phyloP scores from a whole-genome alignment of 805 yeast species.

The Blastobotrys peoriensis region DNA sequence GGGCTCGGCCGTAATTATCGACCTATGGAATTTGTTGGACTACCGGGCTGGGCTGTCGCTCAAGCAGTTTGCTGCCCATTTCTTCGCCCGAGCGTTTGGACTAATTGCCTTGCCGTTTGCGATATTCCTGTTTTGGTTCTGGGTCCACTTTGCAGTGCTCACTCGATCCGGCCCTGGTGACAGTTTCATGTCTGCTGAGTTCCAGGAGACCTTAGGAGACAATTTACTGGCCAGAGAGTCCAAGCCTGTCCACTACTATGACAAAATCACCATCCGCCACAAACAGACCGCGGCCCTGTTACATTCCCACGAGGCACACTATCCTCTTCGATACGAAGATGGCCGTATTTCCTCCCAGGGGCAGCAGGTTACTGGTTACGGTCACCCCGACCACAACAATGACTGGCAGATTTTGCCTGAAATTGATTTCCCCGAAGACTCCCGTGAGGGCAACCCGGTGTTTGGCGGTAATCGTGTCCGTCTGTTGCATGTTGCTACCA shows the following conservation, averaged over 20 bases:
- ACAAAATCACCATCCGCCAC: slow-evolving; percentile 70
- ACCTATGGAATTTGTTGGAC: slow-evolving; percentile 84
- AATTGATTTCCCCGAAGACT: slow-evolving; percentile 36
- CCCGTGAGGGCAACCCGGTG: slow-evolving; percentile 43
- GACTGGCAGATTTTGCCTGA: slow-evolving; percentile 83
- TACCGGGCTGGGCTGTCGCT: slow-evolving; percentile 54
- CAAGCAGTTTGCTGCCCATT: slow-evolving; percentile 55
- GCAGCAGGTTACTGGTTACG: slow-evolving; percentile 82
- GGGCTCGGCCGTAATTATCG: slow-evolving; percentile 80
- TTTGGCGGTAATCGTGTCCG: slow-evolving; percentile 69
- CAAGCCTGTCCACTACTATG: slow-evolving; percentile 67
- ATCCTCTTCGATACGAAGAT: slow-evolving; percentile 92
- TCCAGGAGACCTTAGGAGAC: slow-evolving; percentile 88
- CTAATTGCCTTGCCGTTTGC: slow-evolving; percentile 75
- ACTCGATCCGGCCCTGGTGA: slow-evolving; percentile 94
- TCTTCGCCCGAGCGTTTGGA: slow-evolving; percentile 62
- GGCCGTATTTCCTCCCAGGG: slow-evolving; percentile 92
- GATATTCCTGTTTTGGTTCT: slow-evolving; percentile 85
- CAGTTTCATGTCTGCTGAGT: slow-evolving; percentile 86
- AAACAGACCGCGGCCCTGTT: slow-evolving; percentile 70
- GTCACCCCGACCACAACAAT: slow-evolving; percentile 51
- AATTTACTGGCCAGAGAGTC: slow-evolving; percentile 69
- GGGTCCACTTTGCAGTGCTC: slow-evolving; percentile 78
- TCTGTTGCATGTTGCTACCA: slow-evolving; percentile 72
- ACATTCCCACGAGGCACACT: slow-evolving; percentile 72